Evolutionary conservation across 2,329 filamentous ascomycete species (phyloP), one percentile per base, ranked within the genome.

Genomic region (Diplodia seriata): DNA sequence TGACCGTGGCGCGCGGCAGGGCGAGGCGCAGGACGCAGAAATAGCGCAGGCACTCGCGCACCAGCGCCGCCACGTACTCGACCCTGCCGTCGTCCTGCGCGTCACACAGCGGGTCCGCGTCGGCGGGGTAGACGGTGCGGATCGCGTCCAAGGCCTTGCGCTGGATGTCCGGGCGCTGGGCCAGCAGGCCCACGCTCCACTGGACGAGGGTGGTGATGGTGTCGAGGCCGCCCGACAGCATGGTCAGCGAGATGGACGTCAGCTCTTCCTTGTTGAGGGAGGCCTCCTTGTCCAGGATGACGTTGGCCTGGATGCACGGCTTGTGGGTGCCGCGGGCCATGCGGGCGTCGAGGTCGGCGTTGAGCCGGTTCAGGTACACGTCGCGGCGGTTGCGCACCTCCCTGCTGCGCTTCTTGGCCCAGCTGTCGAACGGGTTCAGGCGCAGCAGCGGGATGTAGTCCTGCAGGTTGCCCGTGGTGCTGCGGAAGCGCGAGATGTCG

Each of bases 231-330:
- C 88, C 89, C 0, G 86, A 88, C 4, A 91, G 79, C 89, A 91
- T 91, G 0, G 88, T 90, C 69, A 91, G 76, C 70, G 86, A 89
- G 71, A 90, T 90, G 0, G 85, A 88, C 0, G 84, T 89, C 43
- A 90, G 81, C 70, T 91, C 89, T 61, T 86, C 87, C 49, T 83
- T 82, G 76, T 86, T 89, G 18, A 90, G 78, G 70, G 85, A 87
- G 0, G 87, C 85, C 47, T 90, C 88, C 71, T 86, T 84, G 70
- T 90, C 88, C 56, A 85, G 78, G 69, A 90, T 89, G 38, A 90
- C 84, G 69, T 90, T 90, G 4, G 87, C 87, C 69, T 90, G 88
- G 53, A 90, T 90, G 73, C 89, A 90, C 0, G 88, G 87, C 71
- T 85, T 84, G 73, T 90, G 83, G 0, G 81, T 87, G 0, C 87